Base-by-base conservation (phyloP, 495 filamentous ascomycete species). In the Trichoderma erinaceum region DNA sequence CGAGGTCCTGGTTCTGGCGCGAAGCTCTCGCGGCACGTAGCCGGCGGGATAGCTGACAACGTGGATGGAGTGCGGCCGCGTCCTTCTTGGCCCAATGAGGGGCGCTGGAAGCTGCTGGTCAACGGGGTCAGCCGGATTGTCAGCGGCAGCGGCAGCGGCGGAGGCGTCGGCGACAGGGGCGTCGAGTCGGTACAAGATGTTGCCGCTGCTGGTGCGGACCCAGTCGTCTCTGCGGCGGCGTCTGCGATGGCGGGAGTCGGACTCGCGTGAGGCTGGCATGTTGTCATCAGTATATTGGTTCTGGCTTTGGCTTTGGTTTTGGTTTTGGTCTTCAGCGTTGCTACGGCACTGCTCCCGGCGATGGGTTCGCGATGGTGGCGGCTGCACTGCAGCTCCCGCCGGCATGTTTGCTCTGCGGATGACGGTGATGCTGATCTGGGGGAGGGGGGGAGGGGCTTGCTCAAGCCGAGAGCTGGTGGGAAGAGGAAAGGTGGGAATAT, bases 1-100 rank as follows among this genome's bases (percentile, higher is more conserved):
- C 73, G 35, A 82, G 69, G 23, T 61, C 44, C 56, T 66, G 16
- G 80, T 77, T 68, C 29, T 29, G 29, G 29, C 29, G 29, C 81
- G 76, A 23, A 85, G 73, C 35, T 86, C 83, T 67, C 75, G 72
- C 4, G 82, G 82, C 23, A 82, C 71, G 67, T 81, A 84, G 27
- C 83, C 82, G 15, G 81, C 66, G 16, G 84, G 83, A 68, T 84
- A 81, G 27, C 83, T 83, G 50, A 84, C 74, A 71, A 86, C 84
- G 71, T 85, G 83, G 66, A 86, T 85, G 16, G 82, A 81, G 68
- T 85, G 83, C 56, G 80, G 83, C 27, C 84, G 77, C 67, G 83
- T 81, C 25, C 76, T 77, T 67, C 83, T 81, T 61, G 84, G 79
- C 69, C 78, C 77, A 67, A 82, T 85, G 46, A 80, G 77, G 61